phyloP scores from a whole-genome alignment of 306 rosid genomes.

The Cucurbita moschata region DNA sequence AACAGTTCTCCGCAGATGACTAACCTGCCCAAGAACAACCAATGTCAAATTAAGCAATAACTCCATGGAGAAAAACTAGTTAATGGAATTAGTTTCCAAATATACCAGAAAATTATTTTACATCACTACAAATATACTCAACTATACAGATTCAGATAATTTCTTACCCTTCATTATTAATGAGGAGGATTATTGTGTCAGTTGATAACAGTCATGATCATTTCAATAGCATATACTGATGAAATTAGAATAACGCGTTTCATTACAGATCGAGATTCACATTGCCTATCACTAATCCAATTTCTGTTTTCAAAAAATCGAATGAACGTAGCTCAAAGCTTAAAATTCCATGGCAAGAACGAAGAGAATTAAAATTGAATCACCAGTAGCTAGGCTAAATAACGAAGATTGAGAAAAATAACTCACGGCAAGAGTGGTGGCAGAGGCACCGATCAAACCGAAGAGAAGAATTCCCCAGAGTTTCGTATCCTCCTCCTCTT shows the following conservation, averaged over 20 bases:
- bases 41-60: background rate
- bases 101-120: background rate
- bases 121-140: background rate
- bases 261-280: background rate
- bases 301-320: too few species aligned
- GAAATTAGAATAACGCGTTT: background rate
- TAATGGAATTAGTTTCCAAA: background rate
- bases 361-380: background rate
- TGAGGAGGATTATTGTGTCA: background rate
- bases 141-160: background rate
- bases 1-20: slow-evolving; percentile 67
- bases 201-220: background rate
- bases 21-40: slow-evolving; percentile 44
- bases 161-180: background rate
- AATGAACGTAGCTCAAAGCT: background rate
- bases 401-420: background rate
- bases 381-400: background rate
- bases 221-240: background rate
- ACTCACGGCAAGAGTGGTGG: slow-evolving; percentile 70
- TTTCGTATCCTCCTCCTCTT: slow-evolving; percentile 35
- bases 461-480: slow-evolving; percentile 70
- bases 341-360: background rate
- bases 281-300: background rate
- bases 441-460: slow-evolving; percentile 82
- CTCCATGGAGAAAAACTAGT: background rate